Base-by-base conservation (phyloP, 768 basidiomycete species). In the Lentinula boryana region DNA sequence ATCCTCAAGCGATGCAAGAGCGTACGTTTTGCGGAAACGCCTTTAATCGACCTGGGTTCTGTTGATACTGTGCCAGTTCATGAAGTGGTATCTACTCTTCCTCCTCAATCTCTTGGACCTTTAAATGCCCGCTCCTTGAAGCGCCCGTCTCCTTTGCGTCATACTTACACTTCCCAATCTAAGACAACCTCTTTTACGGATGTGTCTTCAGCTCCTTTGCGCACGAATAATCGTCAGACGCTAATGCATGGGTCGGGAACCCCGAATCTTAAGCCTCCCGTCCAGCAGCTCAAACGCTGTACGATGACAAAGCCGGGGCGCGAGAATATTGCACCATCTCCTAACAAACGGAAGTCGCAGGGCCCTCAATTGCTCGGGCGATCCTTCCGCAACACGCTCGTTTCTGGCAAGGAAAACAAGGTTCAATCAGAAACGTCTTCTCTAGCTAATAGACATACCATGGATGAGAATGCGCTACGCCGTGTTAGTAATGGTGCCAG, bases 1-100 rank as follows among this genome's bases (percentile, higher is more conserved):
- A 75, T 77, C 36, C 67, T 77, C 38, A 77, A 76, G 61, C 70
- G 68, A 58, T 71, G 67, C 67, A 80, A 76, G 61, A 78, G 71
- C 44, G 79, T 81, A 58, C 75, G 78, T 48, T 81, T 81, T 63
- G 75, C 75, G 64, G 58, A 40, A 53, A 31, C 21, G 58, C 63
- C 57, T 46, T 46, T n/a, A 13, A 13, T 56, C 18, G 40, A 56
- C 15, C 40, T 13, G 32, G 9, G 5, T 8, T 23, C 40, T 1
- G 40, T 15, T 2, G 9, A 46, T 31, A 33, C 36, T 15, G 32
- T 12, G 38, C 49, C 32, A 27, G 48, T 33, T 51, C 10, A 38
- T 27, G 55, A 40, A 44, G 38, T 31, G 7, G 6, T 16, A 18
- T 43, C 41, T 51, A 23, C 57, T 23, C 38, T 38, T 23, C 23